These are phyloP conservation scores for Bombardia bombarda DNA, from an alignment of 495 filamentous ascomycete genomes.

Conservation along the genomic window DNA sequence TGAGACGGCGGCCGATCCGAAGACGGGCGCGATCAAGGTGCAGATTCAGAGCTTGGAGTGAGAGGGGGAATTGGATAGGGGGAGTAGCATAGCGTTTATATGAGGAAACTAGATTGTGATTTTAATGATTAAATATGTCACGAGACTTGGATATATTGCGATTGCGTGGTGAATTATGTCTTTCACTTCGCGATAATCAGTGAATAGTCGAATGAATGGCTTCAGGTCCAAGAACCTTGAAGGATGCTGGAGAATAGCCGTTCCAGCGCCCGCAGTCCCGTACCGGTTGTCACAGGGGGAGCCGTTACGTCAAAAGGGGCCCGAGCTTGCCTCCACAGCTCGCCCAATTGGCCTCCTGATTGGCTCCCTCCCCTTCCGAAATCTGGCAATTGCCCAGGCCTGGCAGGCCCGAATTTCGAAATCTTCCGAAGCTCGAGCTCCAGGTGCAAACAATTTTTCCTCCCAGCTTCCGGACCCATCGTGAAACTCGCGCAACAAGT, in stretches of 20 bases:
- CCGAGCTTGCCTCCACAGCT: neutral
- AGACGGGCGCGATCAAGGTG: slow-evolving; percentile 91
- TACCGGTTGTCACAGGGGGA: too few species aligned
- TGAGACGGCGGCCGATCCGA: slow-evolving; percentile 75
- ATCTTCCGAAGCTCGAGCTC: slow-evolving; percentile 28
- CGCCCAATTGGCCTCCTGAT: slow-evolving; percentile 20
- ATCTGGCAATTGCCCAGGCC: slow-evolving; percentile 5
- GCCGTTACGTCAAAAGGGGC: too few species aligned
- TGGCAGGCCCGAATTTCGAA: slow-evolving; percentile 23
- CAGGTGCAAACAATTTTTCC: slow-evolving; percentile 26
- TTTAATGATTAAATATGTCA: too few species aligned
- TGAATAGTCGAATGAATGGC: too few species aligned
- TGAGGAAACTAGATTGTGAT: too few species aligned
- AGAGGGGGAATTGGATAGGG: neutral
- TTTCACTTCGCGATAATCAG: too few species aligned
- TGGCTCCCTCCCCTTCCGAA: slow-evolving; percentile 18
- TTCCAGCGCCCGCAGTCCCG: too few species aligned
- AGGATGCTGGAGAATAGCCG: too few species aligned
- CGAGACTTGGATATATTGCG: too few species aligned
- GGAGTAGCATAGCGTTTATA: neutral
- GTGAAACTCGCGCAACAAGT: slow-evolving; percentile 20
- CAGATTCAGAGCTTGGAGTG: slow-evolving; percentile 65
- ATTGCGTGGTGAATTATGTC: too few species aligned
- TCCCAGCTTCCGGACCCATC: slow-evolving; percentile 5
- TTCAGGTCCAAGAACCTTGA: too few species aligned